A percentile compares a stretch with the other conserved stretches of the same genome.
These are phyloP conservation scores for Batrachochytrium dendrobatidis DNA, from an alignment of 371 early-diverging fungal genomes.

Conservation along the genomic window DNA sequence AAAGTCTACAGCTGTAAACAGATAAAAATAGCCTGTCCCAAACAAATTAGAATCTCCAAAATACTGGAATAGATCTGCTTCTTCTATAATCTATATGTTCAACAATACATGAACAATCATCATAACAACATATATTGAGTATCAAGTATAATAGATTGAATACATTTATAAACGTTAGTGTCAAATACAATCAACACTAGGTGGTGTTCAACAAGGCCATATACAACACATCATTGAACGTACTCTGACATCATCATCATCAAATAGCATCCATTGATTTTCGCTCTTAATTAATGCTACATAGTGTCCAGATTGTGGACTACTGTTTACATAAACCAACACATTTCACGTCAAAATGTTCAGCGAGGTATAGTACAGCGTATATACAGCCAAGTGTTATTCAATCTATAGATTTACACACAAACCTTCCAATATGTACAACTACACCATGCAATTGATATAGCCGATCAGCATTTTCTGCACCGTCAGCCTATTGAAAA, in stretches of 20 bases:
- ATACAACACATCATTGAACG: not conserved
- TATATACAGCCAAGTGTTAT: not conserved
- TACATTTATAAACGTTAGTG: not conserved
- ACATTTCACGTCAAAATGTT: not conserved
- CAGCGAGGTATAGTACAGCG: not conserved
- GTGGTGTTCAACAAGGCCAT: not conserved
- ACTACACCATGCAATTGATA: slow-evolving; percentile 85
- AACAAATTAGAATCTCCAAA: slow-evolving; percentile 36
- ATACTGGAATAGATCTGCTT: slow-evolving; percentile 32
- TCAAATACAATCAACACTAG: not conserved
- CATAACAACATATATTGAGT: not conserved
- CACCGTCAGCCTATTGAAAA: slow-evolving; percentile 55
- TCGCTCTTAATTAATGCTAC: slow-evolving; percentile 80
- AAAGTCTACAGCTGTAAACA: slow-evolving; percentile 32
- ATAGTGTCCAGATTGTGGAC: slow-evolving; percentile 96
- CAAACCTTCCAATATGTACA: slow-evolving; percentile 85
- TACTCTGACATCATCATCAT: slow-evolving; percentile 77
- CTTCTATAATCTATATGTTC: slow-evolving; percentile 20
- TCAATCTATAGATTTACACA: not conserved
- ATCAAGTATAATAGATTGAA: not conserved
- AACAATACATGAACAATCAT: not conserved
- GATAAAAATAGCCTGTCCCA: slow-evolving; percentile 42
- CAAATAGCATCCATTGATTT: slow-evolving; percentile 85
- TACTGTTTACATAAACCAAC: slow-evolving; percentile 38
- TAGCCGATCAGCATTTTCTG: slow-evolving; percentile 74